phyloP scores from a whole-genome alignment of 805 yeast genomes.

The Pichia rugopelliculosa region DNA sequence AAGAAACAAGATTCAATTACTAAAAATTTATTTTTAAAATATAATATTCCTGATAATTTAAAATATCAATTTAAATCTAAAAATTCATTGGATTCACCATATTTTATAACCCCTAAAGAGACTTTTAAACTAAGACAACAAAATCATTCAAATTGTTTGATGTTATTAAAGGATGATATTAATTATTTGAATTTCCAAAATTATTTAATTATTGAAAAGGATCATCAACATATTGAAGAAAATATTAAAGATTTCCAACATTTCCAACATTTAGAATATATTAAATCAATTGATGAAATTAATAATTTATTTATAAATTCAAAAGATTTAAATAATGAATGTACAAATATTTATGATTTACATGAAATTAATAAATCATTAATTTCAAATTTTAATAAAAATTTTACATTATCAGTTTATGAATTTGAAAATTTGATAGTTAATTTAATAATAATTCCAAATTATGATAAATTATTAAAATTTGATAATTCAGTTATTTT shows the following conservation, averaged over 20 bases:
- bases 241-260: background rate
- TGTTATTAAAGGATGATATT: constrained; percentile 33
- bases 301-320: background rate
- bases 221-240: background rate
- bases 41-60: background rate
- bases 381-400: background rate
- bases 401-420: background rate
- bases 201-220: constrained; percentile 6
- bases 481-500: background rate
- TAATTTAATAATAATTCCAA: background rate
- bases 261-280: background rate
- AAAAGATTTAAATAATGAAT: background rate
- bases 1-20: background rate
- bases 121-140: constrained; percentile 69
- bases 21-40: background rate
- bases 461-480: background rate
- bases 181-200: constrained; percentile 5
- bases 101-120: constrained; percentile 47
- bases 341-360: background rate
- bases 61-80: constrained; percentile 17
- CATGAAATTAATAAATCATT: background rate
- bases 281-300: background rate
- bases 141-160: constrained; percentile 82
- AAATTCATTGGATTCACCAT: constrained; percentile 29
- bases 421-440: background rate